These are phyloP conservation scores for Aspergillus terreus DNA, from an alignment of 2,329 filamentous ascomycete species.

Conservation along the genomic window DNA sequence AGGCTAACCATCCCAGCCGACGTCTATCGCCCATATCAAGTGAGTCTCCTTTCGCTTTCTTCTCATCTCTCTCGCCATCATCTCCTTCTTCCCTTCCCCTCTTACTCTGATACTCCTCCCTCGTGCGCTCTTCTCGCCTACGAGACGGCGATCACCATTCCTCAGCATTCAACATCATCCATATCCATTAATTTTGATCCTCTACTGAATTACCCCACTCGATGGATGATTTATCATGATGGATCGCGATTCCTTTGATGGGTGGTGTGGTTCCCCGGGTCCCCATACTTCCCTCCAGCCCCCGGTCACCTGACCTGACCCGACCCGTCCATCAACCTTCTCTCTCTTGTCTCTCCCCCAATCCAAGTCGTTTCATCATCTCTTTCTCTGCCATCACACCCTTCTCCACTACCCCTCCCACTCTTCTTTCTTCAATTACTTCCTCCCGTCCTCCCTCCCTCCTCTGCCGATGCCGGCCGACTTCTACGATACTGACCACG, in stretches of 20 bases:
- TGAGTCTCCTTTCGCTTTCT: conserved; percentile 29
- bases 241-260: neutral
- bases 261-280: neutral
- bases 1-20: conserved; percentile 34
- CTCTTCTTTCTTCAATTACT: conserved; percentile 1
- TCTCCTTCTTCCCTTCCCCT: neutral
- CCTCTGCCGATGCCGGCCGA: conserved; percentile 22
- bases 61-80: neutral
- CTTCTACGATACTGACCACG: conserved; percentile 33
- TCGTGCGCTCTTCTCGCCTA: neutral
- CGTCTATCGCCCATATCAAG: conserved; percentile 46
- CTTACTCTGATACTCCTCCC: neutral
- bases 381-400: neutral
- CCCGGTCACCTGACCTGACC: neutral
- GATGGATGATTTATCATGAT: neutral
- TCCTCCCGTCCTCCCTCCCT: conserved; percentile 1
- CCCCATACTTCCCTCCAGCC: neutral
- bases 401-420: neutral
- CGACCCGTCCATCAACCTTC: neutral
- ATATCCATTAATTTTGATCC: neutral
- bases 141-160: no score
- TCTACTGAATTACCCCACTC: neutral
- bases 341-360: neutral
- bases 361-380: neutral
- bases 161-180: neutral